phyloP scores from a whole-genome alignment of 73 alveolate species.

The Paramecium bursaria region DNA sequence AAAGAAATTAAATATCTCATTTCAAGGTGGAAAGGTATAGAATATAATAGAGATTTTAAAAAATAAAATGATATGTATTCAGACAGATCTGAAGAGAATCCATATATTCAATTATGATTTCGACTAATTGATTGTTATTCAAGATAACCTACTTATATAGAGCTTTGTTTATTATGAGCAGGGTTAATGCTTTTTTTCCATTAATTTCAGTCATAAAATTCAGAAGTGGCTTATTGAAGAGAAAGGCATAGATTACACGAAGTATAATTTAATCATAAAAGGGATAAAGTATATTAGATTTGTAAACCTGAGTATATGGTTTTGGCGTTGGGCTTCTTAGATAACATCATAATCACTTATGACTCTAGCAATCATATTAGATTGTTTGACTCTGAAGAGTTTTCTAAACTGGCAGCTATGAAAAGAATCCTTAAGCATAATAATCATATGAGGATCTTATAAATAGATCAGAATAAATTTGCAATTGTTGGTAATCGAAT shows the following conservation, averaged over 20 bases:
- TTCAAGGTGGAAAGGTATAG: slow-evolving; percentile 32
- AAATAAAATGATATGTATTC: slow-evolving; percentile 44
- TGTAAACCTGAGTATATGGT: slow-evolving; percentile 59
- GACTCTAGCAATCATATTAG: slow-evolving; percentile 56
- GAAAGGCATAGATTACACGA: slow-evolving; percentile 48
- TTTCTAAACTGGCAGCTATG: slow-evolving; percentile 4
- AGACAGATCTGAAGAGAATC: slow-evolving; percentile 52
- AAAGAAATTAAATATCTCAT: not conserved
- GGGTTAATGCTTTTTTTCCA: slow-evolving; percentile 46
- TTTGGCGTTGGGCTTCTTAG: slow-evolving; percentile 40
- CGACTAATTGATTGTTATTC: slow-evolving; percentile 17
- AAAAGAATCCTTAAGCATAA: slow-evolving; percentile 41
- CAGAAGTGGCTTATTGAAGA: slow-evolving; percentile 54
- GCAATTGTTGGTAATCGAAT: slow-evolving; percentile 30
- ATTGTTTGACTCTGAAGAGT: slow-evolving; percentile 49
- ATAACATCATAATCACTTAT: slow-evolving; percentile 37
- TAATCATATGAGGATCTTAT: slow-evolving; percentile 36
- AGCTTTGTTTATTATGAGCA: slow-evolving; percentile 5
- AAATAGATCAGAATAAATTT: slow-evolving; percentile 2
- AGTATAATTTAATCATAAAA: not conserved
- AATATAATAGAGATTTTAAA: slow-evolving; percentile 18
- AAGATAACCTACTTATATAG: slow-evolving; percentile 35
- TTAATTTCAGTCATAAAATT: slow-evolving; percentile 46
- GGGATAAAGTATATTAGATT: slow-evolving; percentile 34
- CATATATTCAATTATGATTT: slow-evolving; percentile 30